Base-by-base conservation (phyloP, 2,329 filamentous ascomycete genomes). In the Diplodia scrobiculata region DNA sequence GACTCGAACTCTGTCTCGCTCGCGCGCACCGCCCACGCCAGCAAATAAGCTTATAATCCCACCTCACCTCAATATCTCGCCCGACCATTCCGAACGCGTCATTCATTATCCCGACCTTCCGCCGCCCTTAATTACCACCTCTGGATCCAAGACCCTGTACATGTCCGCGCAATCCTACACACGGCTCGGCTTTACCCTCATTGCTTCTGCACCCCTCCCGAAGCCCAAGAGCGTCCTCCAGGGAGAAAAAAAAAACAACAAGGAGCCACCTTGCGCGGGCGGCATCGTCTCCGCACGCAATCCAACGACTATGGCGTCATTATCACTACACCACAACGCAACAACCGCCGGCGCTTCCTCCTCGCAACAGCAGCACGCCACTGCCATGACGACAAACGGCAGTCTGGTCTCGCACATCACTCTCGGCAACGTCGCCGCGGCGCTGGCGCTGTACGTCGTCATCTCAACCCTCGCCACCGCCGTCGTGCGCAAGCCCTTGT, bases 371-470 rank as follows among this genome's bases (percentile, higher is more conserved):
- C 27, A 51, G 9, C 34, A 36, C 34, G 34, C 34, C 34, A 11
- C 34, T 14, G 41, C 41, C 17, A 19, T 19, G 41, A 29, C 27
- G 5, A 51, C 25, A 11, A 36, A 4, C 34, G 34, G 34, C 48
- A 21, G 21, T 2, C n/a, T 36, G 2, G 25, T 62, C n/a, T 47
- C 48, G 14, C 6, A 11, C 17, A 11, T 62, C 27, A 62, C 58
- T 0, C 41, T 62, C 58, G n/a, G 45, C 38, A 62, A 62, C 29
- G 29, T 50, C 17, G n/a, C 21, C 45, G 45, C 58, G 3, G 58
- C 58, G 5, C 10, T 62, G 11, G 41, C 45, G 1, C n/a, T 62
- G 10, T 62, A 62, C 29, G 17, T 62, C n/a, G 10, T 50, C 58
- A 29, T 7, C 10, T 62, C 41, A 10, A 11, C 29, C 11, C 41